These are phyloP conservation scores for Stagonosporopsis chrysanthemi DNA, from an alignment of 2,329 filamentous ascomycete species.

Conservation along the genomic window DNA sequence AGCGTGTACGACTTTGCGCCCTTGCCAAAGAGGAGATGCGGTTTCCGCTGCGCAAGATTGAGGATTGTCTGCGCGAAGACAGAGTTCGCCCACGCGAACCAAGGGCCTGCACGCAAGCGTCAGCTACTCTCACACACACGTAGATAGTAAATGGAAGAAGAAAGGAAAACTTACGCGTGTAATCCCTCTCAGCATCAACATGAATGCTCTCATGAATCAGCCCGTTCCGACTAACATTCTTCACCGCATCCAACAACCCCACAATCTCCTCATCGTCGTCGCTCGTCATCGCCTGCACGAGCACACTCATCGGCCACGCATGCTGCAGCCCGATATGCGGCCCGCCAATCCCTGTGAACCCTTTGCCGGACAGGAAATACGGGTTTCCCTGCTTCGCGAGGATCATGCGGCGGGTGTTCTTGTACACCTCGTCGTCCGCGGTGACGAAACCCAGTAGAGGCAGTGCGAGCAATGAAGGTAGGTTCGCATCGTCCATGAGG, in stretches of 20 bases:
- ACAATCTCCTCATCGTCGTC: constrained; percentile 83
- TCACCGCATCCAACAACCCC: constrained; percentile 74
- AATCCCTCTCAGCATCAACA: constrained; percentile 72
- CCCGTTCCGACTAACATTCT: constrained; percentile 76
- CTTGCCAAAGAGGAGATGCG: constrained; percentile 80
- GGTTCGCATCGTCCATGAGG: constrained; percentile 89
- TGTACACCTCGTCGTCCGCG: constrained; percentile 72
- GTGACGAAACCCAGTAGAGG: constrained; percentile 79
- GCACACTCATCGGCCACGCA: constrained; percentile 95
- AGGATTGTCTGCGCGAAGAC: constrained; percentile 93
- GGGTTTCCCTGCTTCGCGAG: constrained; percentile 80
- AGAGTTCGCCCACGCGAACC: constrained; percentile 98
- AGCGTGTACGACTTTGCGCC: constrained; percentile 56
- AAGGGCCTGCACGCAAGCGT: constrained; percentile 63
- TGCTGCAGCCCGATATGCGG: constrained; percentile 83
- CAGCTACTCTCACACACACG: not conserved
- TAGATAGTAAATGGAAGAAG: not conserved
- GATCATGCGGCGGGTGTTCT: constrained; percentile 87
- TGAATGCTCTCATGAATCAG: constrained; percentile 92
- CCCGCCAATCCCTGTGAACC: constrained; percentile 88
- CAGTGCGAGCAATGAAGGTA: constrained; percentile 79
- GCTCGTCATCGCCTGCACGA: constrained; percentile 90
- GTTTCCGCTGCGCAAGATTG: constrained; percentile 87
- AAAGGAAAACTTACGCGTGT: constrained; percentile 69
- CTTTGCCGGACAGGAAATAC: constrained; percentile 79